phyloP scores from a whole-genome alignment of 257 asterid species.

The Solanum bukasovii region DNA sequence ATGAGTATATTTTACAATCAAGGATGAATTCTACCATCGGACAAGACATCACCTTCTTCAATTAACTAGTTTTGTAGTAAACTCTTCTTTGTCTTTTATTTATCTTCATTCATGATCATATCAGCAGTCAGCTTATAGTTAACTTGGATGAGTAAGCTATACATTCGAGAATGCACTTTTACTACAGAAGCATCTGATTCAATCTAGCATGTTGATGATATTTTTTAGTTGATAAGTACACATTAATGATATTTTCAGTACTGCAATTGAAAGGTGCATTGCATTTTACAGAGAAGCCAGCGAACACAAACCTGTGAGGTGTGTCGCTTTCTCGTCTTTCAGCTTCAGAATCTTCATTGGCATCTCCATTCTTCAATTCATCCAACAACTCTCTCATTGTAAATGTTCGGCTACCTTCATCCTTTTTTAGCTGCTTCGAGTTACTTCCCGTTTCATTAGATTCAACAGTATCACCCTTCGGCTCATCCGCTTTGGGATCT shows the following conservation, averaged over 20 bases:
- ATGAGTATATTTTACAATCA: not conserved
- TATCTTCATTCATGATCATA: not conserved
- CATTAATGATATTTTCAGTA: not conserved
- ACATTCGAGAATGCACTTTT: not conserved
- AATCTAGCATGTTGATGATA: not conserved
- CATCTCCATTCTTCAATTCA: conserved; percentile 78
- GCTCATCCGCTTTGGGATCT: not conserved
- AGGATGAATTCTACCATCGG: not conserved
- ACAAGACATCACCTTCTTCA: not conserved
- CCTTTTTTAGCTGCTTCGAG: conserved; percentile 30
- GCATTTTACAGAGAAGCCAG: not conserved
- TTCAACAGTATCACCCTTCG: conserved; percentile 17
- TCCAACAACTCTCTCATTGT: conserved; percentile 91
- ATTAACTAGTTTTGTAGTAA: not conserved
- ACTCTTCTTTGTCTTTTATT: not conserved
- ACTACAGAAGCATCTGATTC: not conserved
- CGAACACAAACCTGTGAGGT: conserved; percentile 50
- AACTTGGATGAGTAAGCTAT: not conserved
- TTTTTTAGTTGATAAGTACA: not conserved
- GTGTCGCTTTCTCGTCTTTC: conserved; percentile 43
- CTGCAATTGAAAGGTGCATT: not conserved
- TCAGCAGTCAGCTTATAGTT: not conserved
- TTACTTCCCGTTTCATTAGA: conserved; percentile 18
- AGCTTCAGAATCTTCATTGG: conserved; percentile 19
- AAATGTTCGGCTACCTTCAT: conserved; percentile 70